phyloP scores from a whole-genome alignment of 2,329 filamentous ascomycete species.

The Alternaria panax region DNA sequence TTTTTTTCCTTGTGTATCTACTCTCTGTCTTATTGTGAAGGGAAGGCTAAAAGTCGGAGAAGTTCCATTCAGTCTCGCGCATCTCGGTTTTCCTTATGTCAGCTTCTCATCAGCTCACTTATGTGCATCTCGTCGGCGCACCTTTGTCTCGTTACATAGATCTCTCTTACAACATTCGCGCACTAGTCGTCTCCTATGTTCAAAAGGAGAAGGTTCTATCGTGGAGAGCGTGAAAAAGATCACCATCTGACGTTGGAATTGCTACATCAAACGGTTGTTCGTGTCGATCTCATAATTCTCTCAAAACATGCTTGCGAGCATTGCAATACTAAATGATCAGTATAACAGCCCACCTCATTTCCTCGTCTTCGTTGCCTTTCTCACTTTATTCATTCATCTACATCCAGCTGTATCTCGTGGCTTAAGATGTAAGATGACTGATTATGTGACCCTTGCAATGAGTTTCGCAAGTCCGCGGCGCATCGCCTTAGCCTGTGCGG shows the following conservation, averaged over 20 bases:
- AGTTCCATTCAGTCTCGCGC: background rate
- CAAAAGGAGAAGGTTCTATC: background rate
- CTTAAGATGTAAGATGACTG: background rate
- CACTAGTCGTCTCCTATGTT: slow-evolving; percentile 7
- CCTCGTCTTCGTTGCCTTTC: background rate
- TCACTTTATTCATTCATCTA: background rate
- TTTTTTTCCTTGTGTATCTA: slow-evolving; percentile 10
- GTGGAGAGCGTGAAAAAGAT: background rate
- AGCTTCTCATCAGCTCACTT: slow-evolving; percentile 3
- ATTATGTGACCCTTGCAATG: background rate
- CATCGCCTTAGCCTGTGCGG: background rate
- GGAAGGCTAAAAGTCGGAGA: slow-evolving; percentile 12
- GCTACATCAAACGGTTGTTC: background rate
- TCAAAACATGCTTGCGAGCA: background rate
- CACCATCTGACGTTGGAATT: background rate
- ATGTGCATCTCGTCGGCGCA: slow-evolving; percentile 9
- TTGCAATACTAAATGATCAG: slow-evolving; percentile 2
- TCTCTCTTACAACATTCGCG: background rate
- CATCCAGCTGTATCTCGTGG: background rate
- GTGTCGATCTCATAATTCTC: background rate
- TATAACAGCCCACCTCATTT: background rate
- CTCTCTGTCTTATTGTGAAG: background rate
- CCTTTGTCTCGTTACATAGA: slow-evolving; percentile 10
- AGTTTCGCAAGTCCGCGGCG: background rate
- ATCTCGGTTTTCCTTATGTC: slow-evolving; percentile 9